Percentiles rank a stretch among this genome's conserved stretches.
Conservation (phyloP, 257 asterid genomes). For the Solanum verrucosum region DNA sequence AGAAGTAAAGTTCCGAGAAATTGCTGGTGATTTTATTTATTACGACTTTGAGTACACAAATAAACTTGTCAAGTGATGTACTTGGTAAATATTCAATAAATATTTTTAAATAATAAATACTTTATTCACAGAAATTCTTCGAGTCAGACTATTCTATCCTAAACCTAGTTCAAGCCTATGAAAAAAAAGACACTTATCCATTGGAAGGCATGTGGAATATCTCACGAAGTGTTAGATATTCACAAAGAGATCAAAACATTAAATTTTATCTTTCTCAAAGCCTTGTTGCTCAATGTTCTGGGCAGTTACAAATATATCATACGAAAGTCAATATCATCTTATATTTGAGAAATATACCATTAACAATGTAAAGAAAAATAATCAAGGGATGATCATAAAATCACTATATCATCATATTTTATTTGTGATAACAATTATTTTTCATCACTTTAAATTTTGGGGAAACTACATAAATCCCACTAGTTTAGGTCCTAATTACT, state of each 20-base stretch:
- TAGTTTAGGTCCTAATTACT: too few species aligned
- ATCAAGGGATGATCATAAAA: not conserved
- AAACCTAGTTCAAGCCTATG: not conserved
- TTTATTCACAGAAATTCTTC: too few species aligned
- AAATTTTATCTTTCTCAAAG: too few species aligned
- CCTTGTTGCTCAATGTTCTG: too few species aligned
- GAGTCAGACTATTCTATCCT: not conserved
- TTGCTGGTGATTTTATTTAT: not conserved
- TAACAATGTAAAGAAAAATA: too few species aligned
- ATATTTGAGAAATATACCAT: not conserved
- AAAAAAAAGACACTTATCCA: not conserved
- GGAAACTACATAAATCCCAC: too few species aligned
- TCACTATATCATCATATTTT: not conserved
- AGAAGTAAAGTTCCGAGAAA: not conserved
- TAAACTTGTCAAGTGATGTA: not conserved
- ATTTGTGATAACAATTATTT: too few species aligned
- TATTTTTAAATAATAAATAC: not conserved
- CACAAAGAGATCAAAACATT: not conserved
- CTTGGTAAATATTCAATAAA: not conserved
- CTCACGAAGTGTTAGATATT: not conserved
- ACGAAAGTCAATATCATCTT: not conserved
- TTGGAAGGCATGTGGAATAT: not conserved
- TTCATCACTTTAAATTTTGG: too few species aligned
- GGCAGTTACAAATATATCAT: not conserved
- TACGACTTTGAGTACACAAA: not conserved